These are phyloP conservation scores for Helotiales sp. DNA, from an alignment of 2,329 filamentous ascomycete genomes.

Conservation along the genomic window DNA sequence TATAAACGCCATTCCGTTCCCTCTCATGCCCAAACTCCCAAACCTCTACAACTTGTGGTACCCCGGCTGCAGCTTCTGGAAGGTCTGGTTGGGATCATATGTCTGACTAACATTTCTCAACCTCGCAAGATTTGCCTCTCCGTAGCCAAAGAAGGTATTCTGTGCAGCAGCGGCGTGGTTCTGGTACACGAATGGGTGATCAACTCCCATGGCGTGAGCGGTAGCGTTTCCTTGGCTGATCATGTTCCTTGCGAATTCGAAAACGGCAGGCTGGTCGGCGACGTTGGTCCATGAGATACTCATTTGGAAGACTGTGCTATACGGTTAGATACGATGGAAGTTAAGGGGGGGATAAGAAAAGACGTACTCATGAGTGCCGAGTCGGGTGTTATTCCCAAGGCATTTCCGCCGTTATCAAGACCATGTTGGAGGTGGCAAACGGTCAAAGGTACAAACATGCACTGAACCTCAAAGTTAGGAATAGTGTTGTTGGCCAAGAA, in stretches of 20 bases:
- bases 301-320: neutral
- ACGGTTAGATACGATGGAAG: neutral
- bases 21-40: no score
- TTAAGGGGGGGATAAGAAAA: neutral
- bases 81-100: slow-evolving; percentile 40
- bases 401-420: no score
- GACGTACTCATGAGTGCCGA: slow-evolving; percentile 4
- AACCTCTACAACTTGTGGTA: slow-evolving; percentile 18
- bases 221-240: slow-evolving; percentile 29
- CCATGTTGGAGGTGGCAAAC: no score
- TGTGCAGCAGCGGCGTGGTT: slow-evolving; percentile 48
- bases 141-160: slow-evolving; percentile 44
- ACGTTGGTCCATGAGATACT: slow-evolving; percentile 27
- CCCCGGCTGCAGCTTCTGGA: slow-evolving; percentile 31
- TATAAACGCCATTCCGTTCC: no score
- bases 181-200: slow-evolving; percentile 43
- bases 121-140: slow-evolving; percentile 39
- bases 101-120: slow-evolving; percentile 34
- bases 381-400: no score
- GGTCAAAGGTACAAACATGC: no score
- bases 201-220: slow-evolving; percentile 32
- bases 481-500: no score
- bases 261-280: slow-evolving; percentile 36
- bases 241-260: slow-evolving; percentile 27
- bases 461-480: no score